Conservation (phyloP, 495 filamentous ascomycete genomes). For the Podospora pseudopauciseta region DNA sequence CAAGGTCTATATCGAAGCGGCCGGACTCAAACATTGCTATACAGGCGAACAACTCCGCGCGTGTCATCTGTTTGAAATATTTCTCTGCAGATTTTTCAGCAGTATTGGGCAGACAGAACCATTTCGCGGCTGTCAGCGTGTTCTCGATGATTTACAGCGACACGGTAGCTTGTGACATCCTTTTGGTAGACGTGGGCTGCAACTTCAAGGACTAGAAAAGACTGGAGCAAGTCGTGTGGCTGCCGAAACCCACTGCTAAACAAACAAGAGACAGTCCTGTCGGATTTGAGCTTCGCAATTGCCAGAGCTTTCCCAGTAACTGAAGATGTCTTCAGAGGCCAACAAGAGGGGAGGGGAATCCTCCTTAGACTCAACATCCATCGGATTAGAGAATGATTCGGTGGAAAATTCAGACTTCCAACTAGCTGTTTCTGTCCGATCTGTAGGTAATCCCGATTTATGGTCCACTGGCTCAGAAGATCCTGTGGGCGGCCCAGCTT, state of each 20-base stretch:
- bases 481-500: neutral
- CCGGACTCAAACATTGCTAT: neutral
- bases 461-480: neutral
- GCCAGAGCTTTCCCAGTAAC: too few species aligned
- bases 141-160: neutral
- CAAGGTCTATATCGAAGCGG: neutral
- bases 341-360: neutral
- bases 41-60: neutral
- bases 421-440: too few species aligned
- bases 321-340: neutral
- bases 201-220: neutral
- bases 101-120: neutral
- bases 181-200: neutral
- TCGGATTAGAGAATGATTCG: neutral
- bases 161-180: neutral
- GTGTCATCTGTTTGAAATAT: neutral
- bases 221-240: neutral
- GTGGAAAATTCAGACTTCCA: neutral
- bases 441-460: too few species aligned
- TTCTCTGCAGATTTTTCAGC: neutral
- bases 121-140: neutral
- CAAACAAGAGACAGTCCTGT: neutral
- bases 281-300: too few species aligned
- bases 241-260: neutral
- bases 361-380: neutral